Base-by-base conservation (phyloP, 1,139 yeast genomes). In the Zhuliangozyma blackwelliae region DNA sequence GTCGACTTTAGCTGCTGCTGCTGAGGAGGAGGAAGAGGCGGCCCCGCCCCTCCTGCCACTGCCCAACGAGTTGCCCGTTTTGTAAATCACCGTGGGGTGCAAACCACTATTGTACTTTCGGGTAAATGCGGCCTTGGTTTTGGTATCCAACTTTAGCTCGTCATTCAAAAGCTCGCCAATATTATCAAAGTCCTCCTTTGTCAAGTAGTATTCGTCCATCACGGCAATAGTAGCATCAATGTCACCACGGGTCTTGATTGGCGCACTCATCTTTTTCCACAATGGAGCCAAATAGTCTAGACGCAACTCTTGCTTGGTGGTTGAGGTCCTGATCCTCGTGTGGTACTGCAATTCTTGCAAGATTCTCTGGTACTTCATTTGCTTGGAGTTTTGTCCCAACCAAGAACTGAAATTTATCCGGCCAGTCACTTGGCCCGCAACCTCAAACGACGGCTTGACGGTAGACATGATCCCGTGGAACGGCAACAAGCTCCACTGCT, bases 401-500 rank as follows among this genome's bases (percentile, higher is more conserved):
- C 94, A 89, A 1, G 82, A 65, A 1, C 97, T 79, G 61, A 94
- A 94, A 59, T 79, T 81, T 41, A 82, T 78, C 48, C 96, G 69
- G 8, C 83, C 83, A 2, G 72, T 63, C 32, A 83, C 63, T 37
- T 70, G 75, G 2, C 98, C 98, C 10, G 89, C 83, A 12, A 88
- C 80, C 45, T 72, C 75, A 33, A 79, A 79, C 1, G 89, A 72
- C 0, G 99, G 98, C 31, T 79, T 68, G 10, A 94, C 88, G 1
- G 95, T 78, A 1, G 97, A 90, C 72, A 86, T 69, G 3, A 89
- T 74, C 0, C 92, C 97, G 61, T 90, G 97, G 50, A 89, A 74
- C 3, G 99, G 99, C 68, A 94, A 75, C 46, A 94, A 69, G 46
- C 94, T 79, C 99, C 99, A 94, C 51, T 87, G 90, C 60, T 92